Evolutionary conservation across 164 flowering plant genomes (phyloP).

Genomic region (Aristolochia californica): DNA sequence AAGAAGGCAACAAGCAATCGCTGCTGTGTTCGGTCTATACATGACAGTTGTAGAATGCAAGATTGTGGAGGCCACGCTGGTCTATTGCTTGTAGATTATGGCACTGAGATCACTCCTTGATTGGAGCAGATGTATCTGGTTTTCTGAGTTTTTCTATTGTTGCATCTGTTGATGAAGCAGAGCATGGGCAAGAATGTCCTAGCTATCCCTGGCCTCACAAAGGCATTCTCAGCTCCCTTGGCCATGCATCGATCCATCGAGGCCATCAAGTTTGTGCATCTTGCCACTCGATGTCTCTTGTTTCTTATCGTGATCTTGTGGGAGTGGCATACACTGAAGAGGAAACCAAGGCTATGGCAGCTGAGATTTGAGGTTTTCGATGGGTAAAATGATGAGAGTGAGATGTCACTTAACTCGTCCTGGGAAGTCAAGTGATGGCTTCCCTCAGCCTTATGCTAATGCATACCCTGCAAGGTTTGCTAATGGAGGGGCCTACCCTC

Average conservation of each 20-base stretch:
- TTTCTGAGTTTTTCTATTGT: conserved; percentile 42
- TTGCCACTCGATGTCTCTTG: conserved; percentile 75
- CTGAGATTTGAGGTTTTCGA: conserved; percentile 88
- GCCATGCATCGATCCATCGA: conserved; percentile 83
- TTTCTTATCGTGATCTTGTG: conserved; percentile 80
- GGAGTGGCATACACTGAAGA: conserved; percentile 90
- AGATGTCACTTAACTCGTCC: conserved; percentile 91
- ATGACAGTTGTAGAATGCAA: too few species aligned
- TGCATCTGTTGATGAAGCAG: conserved; percentile 75
- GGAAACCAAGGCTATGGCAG: conserved; percentile 78
- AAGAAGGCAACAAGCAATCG: too few species aligned
- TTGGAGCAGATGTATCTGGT: conserved; percentile 37
- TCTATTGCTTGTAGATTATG: too few species aligned
- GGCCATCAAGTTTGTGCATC: conserved; percentile 95
- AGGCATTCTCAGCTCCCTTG: conserved; percentile 81
- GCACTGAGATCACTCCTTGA: too few species aligned
- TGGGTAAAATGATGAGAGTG: conserved; percentile 90
- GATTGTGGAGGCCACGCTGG: too few species aligned
- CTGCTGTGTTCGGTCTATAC: too few species aligned
- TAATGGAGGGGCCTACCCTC: conserved; percentile 90
- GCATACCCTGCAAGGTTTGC: conserved; percentile 84
- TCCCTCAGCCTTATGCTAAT: conserved; percentile 74
- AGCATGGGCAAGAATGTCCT: conserved; percentile 63
- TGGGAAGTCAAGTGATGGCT: conserved; percentile 79
- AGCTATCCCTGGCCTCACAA: conserved; percentile 83